phyloP scores from a whole-genome alignment of 2,329 filamentous ascomycete species.

The Raffaelea arxii region DNA sequence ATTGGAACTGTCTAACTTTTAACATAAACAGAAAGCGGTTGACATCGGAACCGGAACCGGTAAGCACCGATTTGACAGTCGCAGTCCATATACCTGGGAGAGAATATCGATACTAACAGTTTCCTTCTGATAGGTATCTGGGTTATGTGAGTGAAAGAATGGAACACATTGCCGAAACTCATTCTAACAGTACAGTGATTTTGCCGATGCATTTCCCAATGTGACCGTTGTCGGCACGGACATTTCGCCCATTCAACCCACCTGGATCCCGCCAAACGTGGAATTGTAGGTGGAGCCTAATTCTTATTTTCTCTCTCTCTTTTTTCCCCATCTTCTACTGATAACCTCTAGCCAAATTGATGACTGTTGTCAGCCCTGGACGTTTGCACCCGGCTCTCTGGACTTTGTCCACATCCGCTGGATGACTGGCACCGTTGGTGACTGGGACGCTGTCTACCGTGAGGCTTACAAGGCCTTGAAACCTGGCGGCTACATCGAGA shows the following conservation, averaged over 20 bases:
- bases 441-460: constrained; percentile 14
- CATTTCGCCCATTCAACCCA: constrained; percentile 27
- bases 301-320: constrained; percentile 3
- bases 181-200: constrained; percentile 26
- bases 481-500: constrained; percentile 38
- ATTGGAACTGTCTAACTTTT: constrained; percentile 17
- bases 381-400: constrained; percentile 12
- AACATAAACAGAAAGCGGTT: neutral
- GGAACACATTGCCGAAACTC: neutral
- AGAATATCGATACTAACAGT: neutral
- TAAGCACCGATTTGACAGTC: neutral
- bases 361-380: constrained; percentile 17
- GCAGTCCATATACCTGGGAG: neutral
- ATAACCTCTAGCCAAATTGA: constrained; percentile 14
- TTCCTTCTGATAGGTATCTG: constrained; percentile 23
- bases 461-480: constrained; percentile 20
- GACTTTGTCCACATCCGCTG: constrained; percentile 18
- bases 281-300: constrained; percentile 1
- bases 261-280: constrained; percentile 10
- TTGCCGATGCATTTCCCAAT: constrained; percentile 25
- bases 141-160: constrained; percentile 22
- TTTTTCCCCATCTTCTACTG: neutral
- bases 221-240: constrained; percentile 32
- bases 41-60: neutral
- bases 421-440: constrained; percentile 14